Evolutionary conservation across 1,139 yeast genomes (phyloP).

Genomic region (Protomyces inouyei): DNA sequence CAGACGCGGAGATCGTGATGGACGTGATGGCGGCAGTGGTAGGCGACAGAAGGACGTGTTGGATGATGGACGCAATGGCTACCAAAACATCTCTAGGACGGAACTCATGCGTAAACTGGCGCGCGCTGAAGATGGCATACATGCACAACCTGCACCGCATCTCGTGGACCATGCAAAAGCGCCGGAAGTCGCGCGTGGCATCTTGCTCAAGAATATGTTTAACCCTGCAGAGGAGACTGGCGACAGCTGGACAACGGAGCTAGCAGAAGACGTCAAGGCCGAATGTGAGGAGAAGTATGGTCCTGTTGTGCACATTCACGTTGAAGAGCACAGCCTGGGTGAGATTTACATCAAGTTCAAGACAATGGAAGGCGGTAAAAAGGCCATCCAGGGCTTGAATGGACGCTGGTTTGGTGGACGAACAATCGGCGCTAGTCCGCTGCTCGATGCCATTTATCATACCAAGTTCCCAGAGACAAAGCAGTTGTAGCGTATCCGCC

Average conservation of each 20-base stretch:
- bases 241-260: slow-evolving; percentile 40
- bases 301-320: slow-evolving; percentile 39
- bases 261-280: slow-evolving; percentile 41
- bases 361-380: slow-evolving; percentile 36
- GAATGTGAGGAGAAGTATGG: slow-evolving; percentile 44
- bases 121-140: slow-evolving; percentile 38
- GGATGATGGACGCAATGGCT: slow-evolving; percentile 37
- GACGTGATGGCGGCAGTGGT: slow-evolving; percentile 16
- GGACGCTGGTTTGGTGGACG: slow-evolving; percentile 43
- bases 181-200: slow-evolving; percentile 36
- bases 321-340: slow-evolving; percentile 39
- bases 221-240: slow-evolving; percentile 41
- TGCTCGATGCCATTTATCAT: slow-evolving; percentile 40
- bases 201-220: slow-evolving; percentile 41
- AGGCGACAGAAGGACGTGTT: slow-evolving; percentile 29
- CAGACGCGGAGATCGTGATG: slow-evolving; percentile 7
- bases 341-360: slow-evolving; percentile 41
- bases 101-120: slow-evolving; percentile 39
- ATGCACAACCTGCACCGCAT: background rate
- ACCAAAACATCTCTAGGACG: slow-evolving; percentile 36
- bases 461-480: slow-evolving; percentile 31
- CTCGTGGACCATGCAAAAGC: slow-evolving; percentile 3
- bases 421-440: slow-evolving; percentile 37
- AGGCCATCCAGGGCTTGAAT: slow-evolving; percentile 40
- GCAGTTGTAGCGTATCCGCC: slow-evolving; percentile 12